Percentiles rank a stretch among this genome's conserved stretches.
Conservation (phyloP, 768 basidiomycete species). For the Rubroboletus satanas region DNA sequence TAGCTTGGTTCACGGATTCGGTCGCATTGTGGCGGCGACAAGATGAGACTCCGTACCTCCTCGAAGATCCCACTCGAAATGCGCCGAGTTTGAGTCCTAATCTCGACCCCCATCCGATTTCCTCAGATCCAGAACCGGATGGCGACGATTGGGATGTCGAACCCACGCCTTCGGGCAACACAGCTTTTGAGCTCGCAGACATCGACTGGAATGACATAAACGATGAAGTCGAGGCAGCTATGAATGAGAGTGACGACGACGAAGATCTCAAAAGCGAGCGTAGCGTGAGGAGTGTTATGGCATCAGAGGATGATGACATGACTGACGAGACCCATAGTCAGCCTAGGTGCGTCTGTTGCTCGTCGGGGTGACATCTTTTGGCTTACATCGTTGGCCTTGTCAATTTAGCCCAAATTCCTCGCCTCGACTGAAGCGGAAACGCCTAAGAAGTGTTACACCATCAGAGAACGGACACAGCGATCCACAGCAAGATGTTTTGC, state of each 20-base stretch:
- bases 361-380: conserved; percentile 18
- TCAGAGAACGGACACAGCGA: conserved; percentile 48
- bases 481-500: conserved; percentile 40
- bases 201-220: conserved; percentile 84
- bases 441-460: conserved; percentile 68
- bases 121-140: conserved; percentile 65
- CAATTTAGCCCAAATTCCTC: conserved; percentile 37
- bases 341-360: conserved; percentile 34
- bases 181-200: conserved; percentile 48
- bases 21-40: conserved; percentile 83
- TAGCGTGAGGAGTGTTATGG: conserved; percentile 42
- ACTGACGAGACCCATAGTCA: conserved; percentile 50
- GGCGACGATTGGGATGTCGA: conserved; percentile 65
- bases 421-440: conserved; percentile 57
- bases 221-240: conserved; percentile 81
- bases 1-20: conserved; percentile 87
- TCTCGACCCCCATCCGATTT: conserved; percentile 49
- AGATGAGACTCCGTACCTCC: conserved; percentile 73
- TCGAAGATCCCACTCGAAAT: conserved; percentile 53
- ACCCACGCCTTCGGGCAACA: conserved; percentile 30
- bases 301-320: conserved; percentile 46
- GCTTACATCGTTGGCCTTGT: conserved; percentile 6
- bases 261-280: conserved; percentile 36
- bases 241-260: conserved; percentile 73
- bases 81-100: conserved; percentile 41